Percentiles rank a stretch among this genome's conserved stretches.
phyloP scores from a whole-genome alignment of 2,329 filamentous ascomycete species.

The Pestalotiopsis sp. region DNA sequence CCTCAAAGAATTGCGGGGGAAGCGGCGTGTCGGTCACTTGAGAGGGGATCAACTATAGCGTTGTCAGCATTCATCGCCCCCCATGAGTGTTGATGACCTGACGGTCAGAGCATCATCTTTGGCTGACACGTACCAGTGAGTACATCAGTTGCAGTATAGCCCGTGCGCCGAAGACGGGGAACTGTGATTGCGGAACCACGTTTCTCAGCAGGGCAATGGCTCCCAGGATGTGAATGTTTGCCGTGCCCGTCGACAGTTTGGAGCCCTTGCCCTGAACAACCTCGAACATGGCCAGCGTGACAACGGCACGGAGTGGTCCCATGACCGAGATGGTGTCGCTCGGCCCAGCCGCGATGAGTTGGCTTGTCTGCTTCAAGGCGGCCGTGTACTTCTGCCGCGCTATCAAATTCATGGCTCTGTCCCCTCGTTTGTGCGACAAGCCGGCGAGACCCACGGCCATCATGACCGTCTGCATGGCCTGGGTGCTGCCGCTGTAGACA shows the following conservation, averaged over 20 bases:
- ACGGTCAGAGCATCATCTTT: neutral
- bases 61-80: conserved; percentile 1
- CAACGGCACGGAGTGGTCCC: conserved; percentile 52
- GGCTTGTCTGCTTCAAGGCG: conserved; percentile 51
- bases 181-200: conserved; percentile 40
- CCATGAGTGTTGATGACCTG: too few relatives aligned
- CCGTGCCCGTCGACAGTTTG: conserved; percentile 48
- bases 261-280: conserved; percentile 47
- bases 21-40: conserved; percentile 41
- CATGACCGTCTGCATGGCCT: conserved; percentile 50
- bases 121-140: conserved; percentile 47
- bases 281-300: conserved; percentile 65
- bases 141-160: conserved; percentile 59
- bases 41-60: conserved; percentile 45
- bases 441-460: conserved; percentile 61
- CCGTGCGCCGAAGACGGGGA: conserved; percentile 47
- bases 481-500: conserved; percentile 38
- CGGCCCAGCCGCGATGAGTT: conserved; percentile 38
- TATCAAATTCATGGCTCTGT: conserved; percentile 45
- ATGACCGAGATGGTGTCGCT: conserved; percentile 36
- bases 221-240: conserved; percentile 61
- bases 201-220: conserved; percentile 59
- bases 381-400: conserved; percentile 57
- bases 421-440: conserved; percentile 54
- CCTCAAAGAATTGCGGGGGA: conserved; percentile 45